These are phyloP conservation scores for Trichophaea hybrida DNA, from an alignment of 2,329 filamentous ascomycete genomes.

Conservation along the genomic window DNA sequence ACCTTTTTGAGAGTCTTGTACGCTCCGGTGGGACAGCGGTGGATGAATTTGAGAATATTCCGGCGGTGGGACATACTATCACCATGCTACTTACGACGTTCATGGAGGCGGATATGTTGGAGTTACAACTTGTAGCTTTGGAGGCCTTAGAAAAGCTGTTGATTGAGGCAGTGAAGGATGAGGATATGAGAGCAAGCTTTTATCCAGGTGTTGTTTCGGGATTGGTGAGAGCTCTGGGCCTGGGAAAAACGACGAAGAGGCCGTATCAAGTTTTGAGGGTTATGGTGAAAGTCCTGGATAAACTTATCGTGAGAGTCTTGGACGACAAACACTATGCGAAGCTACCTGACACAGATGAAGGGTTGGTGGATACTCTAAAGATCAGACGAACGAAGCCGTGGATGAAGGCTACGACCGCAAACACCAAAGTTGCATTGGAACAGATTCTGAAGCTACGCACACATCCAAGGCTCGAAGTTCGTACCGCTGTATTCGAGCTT, in stretches of 20 bases:
- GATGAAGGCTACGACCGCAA: slow-evolving; percentile 63
- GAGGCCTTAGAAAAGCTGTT: slow-evolving; percentile 49
- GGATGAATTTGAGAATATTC: slow-evolving; percentile 48
- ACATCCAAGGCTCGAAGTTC: slow-evolving; percentile 56
- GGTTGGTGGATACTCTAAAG: slow-evolving; percentile 4
- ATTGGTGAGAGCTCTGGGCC: slow-evolving; percentile 59
- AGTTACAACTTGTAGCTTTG: slow-evolving; percentile 59
- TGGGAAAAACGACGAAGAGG: slow-evolving; percentile 44
- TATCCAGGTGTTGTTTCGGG: slow-evolving; percentile 77
- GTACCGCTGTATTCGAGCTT: slow-evolving; percentile 49
- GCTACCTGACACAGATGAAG: slow-evolving; percentile 30
- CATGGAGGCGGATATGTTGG: slow-evolving; percentile 46
- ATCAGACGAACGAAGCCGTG: slow-evolving; percentile 36
- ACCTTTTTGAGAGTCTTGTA: slow-evolving; percentile 48
- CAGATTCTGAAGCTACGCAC: slow-evolving; percentile 61
- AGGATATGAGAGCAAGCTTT: slow-evolving; percentile 64
- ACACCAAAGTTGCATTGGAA: slow-evolving; percentile 70
- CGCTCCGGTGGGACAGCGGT: slow-evolving; percentile 38
- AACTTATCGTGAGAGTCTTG: slow-evolving; percentile 42
- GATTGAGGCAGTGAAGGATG: slow-evolving; percentile 47
- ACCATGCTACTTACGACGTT: slow-evolving; percentile 64
- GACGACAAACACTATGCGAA: slow-evolving; percentile 43
- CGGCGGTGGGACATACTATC: slow-evolving; percentile 66
- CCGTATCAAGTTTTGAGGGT: slow-evolving; percentile 49
- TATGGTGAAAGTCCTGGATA: slow-evolving; percentile 45